Base-by-base conservation (phyloP, 257 asterid species). In the Coffea canephora region DNA sequence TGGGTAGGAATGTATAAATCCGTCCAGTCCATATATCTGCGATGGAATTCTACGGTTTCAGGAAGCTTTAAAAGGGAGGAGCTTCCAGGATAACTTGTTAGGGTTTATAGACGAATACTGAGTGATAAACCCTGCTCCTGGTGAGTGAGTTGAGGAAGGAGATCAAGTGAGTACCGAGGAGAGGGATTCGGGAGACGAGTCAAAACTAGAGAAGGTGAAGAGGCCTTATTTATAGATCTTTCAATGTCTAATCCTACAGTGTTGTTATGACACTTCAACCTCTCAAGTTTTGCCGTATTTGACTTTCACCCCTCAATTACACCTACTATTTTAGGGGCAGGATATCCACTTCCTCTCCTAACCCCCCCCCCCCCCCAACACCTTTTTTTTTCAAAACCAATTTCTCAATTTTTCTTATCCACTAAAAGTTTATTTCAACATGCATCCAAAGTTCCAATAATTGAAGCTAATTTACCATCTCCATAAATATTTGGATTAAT, bases 161-260 rank as follows among this genome's bases (percentile, higher is more conserved):
- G 75, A 71, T 78, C 78, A 59, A 77, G 48, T 1, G 25, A 79
- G 74, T 3, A 25, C 16, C 5, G 72, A 54, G 46, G 6, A 25
- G 80, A 41, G 83, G 36, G 48, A 65, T 61, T 69, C 50, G 71
- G 79, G 43, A 54, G 83, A 41, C 74, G 55, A 65, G 79, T 76
- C 71, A 46, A 59, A 41, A 27, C 8, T 0, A 19, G 12, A 16
- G 15, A 59, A 48, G 70, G 0, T 0, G 15, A 3, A 48, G 72
- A 34, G 75, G 67, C 77, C 59, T 65, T 72, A 81, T 78, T 85
- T 85, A 85, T 85, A 79, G 84, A 76, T 36, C 18, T 3, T 6
- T 48, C 13, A 49, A 13, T 5, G n/a, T 18, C 31, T 59, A 7
- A 21, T 12, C 39, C 21, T 62, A 62, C 7, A 3, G 18, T 65